These are phyloP conservation scores for Trichoderma virens DNA, from an alignment of 495 filamentous ascomycete species.

Conservation along the genomic window DNA sequence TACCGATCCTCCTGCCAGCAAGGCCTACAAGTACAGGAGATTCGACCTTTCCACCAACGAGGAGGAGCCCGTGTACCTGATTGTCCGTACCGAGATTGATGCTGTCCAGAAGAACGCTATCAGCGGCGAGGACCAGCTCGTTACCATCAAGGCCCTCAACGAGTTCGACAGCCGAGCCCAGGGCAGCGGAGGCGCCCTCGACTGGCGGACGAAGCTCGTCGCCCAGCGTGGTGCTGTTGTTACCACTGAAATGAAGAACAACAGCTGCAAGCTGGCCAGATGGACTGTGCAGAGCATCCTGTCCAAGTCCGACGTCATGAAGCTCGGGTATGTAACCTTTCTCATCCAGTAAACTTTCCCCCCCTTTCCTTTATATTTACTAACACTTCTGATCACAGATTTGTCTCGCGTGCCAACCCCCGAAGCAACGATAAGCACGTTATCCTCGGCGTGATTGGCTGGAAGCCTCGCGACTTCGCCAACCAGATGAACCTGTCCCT, in stretches of 20 bases:
- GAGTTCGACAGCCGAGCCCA: conserved; percentile 98
- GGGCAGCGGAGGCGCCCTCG: conserved; percentile 83
- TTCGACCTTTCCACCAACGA: conserved; percentile 92
- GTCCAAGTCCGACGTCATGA: conserved; percentile 93
- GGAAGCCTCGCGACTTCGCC: conserved; percentile 95
- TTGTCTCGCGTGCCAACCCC: conserved; percentile 88
- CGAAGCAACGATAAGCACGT: conserved; percentile 85
- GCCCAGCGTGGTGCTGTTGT: conserved; percentile 92
- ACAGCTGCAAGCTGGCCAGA: conserved; percentile 91
- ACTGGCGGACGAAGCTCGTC: conserved; percentile 91
- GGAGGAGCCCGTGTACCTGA: conserved; percentile 82
- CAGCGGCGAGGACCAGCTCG: conserved; percentile 76
- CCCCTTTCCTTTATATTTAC: conserved; percentile 9
- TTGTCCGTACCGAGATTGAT: conserved; percentile 95
- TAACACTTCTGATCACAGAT: conserved; percentile 42
- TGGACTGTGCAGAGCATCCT: conserved; percentile 96
- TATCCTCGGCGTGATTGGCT: conserved; percentile 89
- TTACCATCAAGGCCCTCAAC: conserved; percentile 93
- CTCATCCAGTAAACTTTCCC: background rate
- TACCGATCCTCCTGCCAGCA: conserved; percentile 84
- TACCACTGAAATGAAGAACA: conserved; percentile 99
- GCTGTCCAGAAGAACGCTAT: conserved; percentile 90
- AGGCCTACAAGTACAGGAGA: conserved; percentile 95
- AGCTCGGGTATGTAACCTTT: conserved; percentile 74
- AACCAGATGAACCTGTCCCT: conserved; percentile 96